phyloP scores from a whole-genome alignment of 2,329 filamentous ascomycete species.

The Myriosclerotinia scirpicola region DNA sequence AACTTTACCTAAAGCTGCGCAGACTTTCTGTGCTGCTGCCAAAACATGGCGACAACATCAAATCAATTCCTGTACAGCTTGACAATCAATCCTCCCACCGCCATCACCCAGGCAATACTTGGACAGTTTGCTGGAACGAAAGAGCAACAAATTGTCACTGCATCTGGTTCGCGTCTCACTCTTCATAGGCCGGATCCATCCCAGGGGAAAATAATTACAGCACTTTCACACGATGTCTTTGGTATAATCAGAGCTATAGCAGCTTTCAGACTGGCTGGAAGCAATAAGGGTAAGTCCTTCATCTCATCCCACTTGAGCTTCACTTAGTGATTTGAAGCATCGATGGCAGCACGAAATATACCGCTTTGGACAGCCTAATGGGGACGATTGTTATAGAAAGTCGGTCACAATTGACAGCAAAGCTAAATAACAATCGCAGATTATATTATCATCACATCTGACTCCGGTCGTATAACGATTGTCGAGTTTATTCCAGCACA shows the following conservation, averaged over 20 bases:
- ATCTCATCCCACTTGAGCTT: constrained; percentile 47
- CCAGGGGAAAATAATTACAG: constrained; percentile 80
- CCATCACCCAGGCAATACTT: constrained; percentile 84
- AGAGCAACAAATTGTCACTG: constrained; percentile 96
- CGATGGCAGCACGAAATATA: constrained; percentile 49
- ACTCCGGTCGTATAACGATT: constrained; percentile 92
- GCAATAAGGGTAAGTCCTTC: constrained; percentile 82
- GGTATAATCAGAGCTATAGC: constrained; percentile 90
- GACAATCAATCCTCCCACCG: constrained; percentile 89
- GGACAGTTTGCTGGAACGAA: constrained; percentile 96
- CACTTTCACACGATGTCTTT: constrained; percentile 92
- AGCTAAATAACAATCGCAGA: constrained; percentile 56
- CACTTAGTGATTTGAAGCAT: constrained; percentile 73
- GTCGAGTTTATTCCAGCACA: constrained; percentile 85
- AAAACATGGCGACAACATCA: constrained; percentile 87
- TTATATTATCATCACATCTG: constrained; percentile 91
- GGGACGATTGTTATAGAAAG: constrained; percentile 26
- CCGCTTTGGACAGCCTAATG: constrained; percentile 36
- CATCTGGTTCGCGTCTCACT: constrained; percentile 84
- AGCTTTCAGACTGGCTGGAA: constrained; percentile 88
- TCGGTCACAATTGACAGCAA: constrained; percentile 27
- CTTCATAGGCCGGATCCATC: constrained; percentile 83
- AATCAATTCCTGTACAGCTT: constrained; percentile 99
- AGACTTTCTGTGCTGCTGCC: constrained; percentile 35
- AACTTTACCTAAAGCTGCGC: constrained; percentile 30